These are phyloP conservation scores for Candida pseudoviswanathii DNA, from an alignment of 1,139 yeast species.

Conservation along the genomic window DNA sequence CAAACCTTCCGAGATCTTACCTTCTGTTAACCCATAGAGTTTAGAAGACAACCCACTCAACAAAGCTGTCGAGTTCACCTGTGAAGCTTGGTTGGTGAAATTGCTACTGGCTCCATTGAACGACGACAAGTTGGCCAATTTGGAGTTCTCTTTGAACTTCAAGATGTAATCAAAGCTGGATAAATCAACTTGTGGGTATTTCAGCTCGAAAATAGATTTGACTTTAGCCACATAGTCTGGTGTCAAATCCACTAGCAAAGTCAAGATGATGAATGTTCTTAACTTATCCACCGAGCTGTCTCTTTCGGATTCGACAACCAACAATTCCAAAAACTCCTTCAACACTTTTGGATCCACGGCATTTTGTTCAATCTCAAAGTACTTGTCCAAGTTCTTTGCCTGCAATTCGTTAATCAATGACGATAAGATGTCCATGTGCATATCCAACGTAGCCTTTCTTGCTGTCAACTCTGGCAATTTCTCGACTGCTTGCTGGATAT, in stretches of 20 bases:
- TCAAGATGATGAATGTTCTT: constrained; percentile 81
- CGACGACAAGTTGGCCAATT: constrained; percentile 54
- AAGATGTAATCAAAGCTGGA: constrained; percentile 71
- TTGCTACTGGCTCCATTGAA: constrained; percentile 18
- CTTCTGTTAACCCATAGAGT: constrained; percentile 83
- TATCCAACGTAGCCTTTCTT: constrained; percentile 83
- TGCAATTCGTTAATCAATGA: constrained; percentile 81
- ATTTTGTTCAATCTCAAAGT: constrained; percentile 91
- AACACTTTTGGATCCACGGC: constrained; percentile 62
- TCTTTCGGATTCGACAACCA: constrained; percentile 51
- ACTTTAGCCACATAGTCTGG: constrained; percentile 63
- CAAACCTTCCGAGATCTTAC: constrained; percentile 73
- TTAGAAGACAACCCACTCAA: constrained; percentile 78
- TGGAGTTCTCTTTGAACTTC: constrained; percentile 77
- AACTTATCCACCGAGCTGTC: constrained; percentile 75
- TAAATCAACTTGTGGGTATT: constrained; percentile 61
- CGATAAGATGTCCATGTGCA: constrained; percentile 96
- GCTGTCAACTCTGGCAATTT: constrained; percentile 91
- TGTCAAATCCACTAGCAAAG: constrained; percentile 59
- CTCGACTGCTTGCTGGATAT: constrained; percentile 86
- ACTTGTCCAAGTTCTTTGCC: constrained; percentile 81
- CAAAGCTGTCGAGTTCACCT: constrained; percentile 55
- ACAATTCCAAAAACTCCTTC: constrained; percentile 58
- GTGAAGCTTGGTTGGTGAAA: constrained; percentile 20
- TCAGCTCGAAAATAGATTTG: constrained; percentile 58